Conservation (phyloP, 768 basidiomycete genomes). For the Panus rudis region DNA sequence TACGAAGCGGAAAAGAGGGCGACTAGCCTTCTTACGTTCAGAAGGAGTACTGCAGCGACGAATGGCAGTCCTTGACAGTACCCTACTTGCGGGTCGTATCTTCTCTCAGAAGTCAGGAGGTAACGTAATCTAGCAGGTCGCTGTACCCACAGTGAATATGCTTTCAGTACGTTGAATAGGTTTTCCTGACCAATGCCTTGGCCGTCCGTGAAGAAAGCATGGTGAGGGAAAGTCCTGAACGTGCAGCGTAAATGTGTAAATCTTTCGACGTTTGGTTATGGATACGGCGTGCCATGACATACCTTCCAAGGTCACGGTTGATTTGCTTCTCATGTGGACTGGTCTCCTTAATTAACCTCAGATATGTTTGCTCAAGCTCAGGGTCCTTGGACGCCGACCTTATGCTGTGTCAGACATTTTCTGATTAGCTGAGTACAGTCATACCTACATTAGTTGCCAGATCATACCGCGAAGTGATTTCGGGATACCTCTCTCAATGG, state of each 20-base stretch:
- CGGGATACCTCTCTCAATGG: slow-evolving; percentile 91
- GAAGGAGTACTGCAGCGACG: slow-evolving; percentile 85
- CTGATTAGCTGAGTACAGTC: slow-evolving; percentile 1
- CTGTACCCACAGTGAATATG: slow-evolving; percentile 77
- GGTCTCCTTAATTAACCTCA: slow-evolving; percentile 70
- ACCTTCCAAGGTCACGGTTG: slow-evolving; percentile 84
- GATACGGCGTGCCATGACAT: slow-evolving; percentile 8
- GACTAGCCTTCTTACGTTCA: slow-evolving; percentile 82
- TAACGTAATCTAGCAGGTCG: neutral
- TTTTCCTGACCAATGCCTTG: slow-evolving; percentile 97
- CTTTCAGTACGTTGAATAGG: slow-evolving; percentile 95
- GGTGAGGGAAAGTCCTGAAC: slow-evolving; percentile 88
- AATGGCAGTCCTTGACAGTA: slow-evolving; percentile 98
- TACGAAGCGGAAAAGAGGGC: slow-evolving; percentile 3
- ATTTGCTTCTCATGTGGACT: slow-evolving; percentile 95
- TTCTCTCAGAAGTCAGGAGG: slow-evolving; percentile 15
- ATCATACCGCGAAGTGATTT: slow-evolving; percentile 85
- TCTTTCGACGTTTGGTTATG: slow-evolving; percentile 1
- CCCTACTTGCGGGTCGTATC: slow-evolving; percentile 89
- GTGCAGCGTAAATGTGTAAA: slow-evolving; percentile 8
- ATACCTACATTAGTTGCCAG: slow-evolving; percentile 86
- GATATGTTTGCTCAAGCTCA: slow-evolving; percentile 77
- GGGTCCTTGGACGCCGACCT: slow-evolving; percentile 93
- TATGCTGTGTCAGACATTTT: neutral
- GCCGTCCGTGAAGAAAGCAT: slow-evolving; percentile 91